phyloP scores from a whole-genome alignment of 2,329 filamentous ascomycete species.

The Aureobasidium sp. region DNA sequence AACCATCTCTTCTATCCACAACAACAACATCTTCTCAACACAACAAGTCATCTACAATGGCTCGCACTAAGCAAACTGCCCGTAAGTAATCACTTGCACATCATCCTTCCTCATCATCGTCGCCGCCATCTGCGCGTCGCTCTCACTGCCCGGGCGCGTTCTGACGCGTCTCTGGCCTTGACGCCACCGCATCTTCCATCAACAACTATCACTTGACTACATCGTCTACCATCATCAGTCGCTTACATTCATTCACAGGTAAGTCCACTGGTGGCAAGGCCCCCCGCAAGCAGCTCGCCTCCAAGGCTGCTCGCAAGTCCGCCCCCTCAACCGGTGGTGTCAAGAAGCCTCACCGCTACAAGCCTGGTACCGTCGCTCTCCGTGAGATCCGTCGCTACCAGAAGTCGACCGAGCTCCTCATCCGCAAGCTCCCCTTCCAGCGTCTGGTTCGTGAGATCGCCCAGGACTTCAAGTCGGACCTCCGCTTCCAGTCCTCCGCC shows the following conservation, averaged over 20 bases:
- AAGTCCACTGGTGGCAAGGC: conserved; percentile 70
- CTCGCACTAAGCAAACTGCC: conserved; percentile 49
- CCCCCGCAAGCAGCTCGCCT: conserved; percentile 91
- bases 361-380: conserved; percentile 65
- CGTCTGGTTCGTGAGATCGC: conserved; percentile 73
- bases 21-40: conserved; percentile 24
- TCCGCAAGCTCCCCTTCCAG: conserved; percentile 72
- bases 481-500: conserved; percentile 94
- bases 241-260: conserved; percentile 39
- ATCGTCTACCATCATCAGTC: conserved; percentile 15
- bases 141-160: conserved; percentile 13
- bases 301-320: conserved; percentile 98
- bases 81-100: conserved; percentile 36
- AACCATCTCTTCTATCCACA: conserved; percentile 19
- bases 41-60: conserved; percentile 34
- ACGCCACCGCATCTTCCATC: conserved; percentile 9
- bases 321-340: conserved; percentile 82
- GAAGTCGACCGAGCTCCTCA: conserved; percentile 76
- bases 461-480: conserved; percentile 54
- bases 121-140: conserved; percentile 5
- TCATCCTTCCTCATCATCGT: conserved; percentile 17
- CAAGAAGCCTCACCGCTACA: conserved; percentile 50
- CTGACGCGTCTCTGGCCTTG: conserved; percentile 14
- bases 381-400: conserved; percentile 90
- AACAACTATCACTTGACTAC: conserved; percentile 13